These are phyloP conservation scores for Coelastrella sp. DNA, from an alignment of 139 green algal species.

Conservation along the genomic window DNA sequence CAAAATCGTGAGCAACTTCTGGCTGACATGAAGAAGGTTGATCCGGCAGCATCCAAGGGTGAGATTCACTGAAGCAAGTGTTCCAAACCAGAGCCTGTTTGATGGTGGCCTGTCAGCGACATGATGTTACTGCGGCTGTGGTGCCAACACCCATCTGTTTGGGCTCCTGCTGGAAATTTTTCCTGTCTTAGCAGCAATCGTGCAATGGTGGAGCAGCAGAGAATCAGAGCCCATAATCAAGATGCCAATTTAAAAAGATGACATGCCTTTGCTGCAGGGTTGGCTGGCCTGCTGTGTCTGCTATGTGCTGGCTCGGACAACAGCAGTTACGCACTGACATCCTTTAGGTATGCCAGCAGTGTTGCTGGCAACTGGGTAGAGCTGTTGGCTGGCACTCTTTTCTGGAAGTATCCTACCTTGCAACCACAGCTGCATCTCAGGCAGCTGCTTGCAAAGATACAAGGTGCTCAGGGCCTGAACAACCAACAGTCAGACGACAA, in stretches of 20 bases:
- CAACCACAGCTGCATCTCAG: slow-evolving; percentile 56
- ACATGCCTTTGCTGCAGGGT: slow-evolving; percentile 28
- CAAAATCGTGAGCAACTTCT: background rate
- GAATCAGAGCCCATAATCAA: background rate
- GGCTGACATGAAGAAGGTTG: background rate
- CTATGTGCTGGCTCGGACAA: slow-evolving; percentile 61
- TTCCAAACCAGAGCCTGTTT: background rate
- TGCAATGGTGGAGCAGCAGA: too few relatives aligned
- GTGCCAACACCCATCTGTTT: too few relatives aligned
- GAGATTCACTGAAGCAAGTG: background rate
- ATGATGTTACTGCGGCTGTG: background rate
- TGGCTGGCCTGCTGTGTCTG: slow-evolving; percentile 60
- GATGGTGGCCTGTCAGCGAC: background rate
- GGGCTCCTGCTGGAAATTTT: too few relatives aligned
- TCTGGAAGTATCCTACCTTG: slow-evolving; percentile 60
- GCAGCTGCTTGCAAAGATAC: slow-evolving; percentile 51
- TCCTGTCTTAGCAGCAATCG: too few relatives aligned
- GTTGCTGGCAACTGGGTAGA: slow-evolving; percentile 69
- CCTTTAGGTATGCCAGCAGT: background rate
- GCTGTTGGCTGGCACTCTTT: slow-evolving; percentile 67
- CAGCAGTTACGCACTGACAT: background rate
- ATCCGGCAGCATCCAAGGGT: slow-evolving; percentile 34
- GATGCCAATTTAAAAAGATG: background rate
- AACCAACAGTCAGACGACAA: slow-evolving; percentile 2
- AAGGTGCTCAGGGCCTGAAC: background rate